Evolutionary conservation across 495 filamentous ascomycete species (phyloP).

Genomic region (Aspergillus indologenus): DNA sequence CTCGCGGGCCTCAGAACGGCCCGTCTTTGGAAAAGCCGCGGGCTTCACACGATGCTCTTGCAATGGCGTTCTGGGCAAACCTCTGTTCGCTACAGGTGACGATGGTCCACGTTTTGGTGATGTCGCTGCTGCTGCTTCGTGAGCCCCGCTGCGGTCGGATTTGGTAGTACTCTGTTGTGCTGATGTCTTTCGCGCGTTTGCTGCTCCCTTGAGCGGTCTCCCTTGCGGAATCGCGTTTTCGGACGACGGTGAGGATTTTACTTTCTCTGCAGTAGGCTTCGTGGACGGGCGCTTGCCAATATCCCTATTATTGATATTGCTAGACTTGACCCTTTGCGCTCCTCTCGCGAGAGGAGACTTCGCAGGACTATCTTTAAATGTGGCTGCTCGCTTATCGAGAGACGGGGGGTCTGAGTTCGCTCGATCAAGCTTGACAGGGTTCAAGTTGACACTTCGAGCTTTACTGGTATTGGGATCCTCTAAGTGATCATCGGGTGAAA

Average conservation of each 20-base stretch:
- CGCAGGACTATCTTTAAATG: slow-evolving; percentile 19
- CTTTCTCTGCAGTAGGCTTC: slow-evolving; percentile 17
- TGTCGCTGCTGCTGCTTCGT: slow-evolving; percentile 11
- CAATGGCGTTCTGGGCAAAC: slow-evolving; percentile 41
- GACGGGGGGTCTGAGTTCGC: not conserved
- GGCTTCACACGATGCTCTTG: slow-evolving; percentile 24
- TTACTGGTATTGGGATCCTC: not conserved
- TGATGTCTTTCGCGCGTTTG: slow-evolving; percentile 24
- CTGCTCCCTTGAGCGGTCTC: slow-evolving; percentile 20
- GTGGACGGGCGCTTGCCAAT: slow-evolving; percentile 23
- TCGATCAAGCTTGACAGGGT: not conserved
- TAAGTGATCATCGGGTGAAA: not conserved
- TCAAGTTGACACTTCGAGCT: not conserved
- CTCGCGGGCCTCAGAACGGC: slow-evolving; percentile 22
- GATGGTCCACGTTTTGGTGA: slow-evolving; percentile 11
- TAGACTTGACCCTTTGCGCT: slow-evolving; percentile 36
- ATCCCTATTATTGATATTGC: slow-evolving; percentile 26
- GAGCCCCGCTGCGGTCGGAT: slow-evolving; percentile 11
- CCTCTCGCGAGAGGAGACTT: slow-evolving; percentile 34
- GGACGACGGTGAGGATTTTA: slow-evolving; percentile 14
- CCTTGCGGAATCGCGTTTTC: slow-evolving; percentile 5
- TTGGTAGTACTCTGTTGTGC: slow-evolving; percentile 15
- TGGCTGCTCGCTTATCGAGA: not conserved
- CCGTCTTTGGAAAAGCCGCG: slow-evolving; percentile 23
- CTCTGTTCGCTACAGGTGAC: slow-evolving; percentile 31